Conservation (phyloP, 208 protist genomes). For the Acanthamoeba sp. region DNA sequence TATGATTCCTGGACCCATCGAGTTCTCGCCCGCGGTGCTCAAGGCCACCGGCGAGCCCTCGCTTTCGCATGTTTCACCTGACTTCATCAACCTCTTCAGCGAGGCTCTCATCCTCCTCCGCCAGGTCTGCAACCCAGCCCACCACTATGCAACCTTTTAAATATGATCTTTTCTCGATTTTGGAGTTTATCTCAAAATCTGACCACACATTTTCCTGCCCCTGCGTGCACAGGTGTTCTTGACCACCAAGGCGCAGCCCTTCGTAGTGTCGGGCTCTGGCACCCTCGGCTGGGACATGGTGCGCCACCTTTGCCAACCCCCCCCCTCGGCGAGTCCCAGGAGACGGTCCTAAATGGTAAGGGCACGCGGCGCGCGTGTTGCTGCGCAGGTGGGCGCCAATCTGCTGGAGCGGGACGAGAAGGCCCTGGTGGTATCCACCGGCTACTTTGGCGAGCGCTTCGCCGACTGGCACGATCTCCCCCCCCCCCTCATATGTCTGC, state of each 20-base stretch:
- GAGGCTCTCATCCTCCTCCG: conserved; percentile 59
- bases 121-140: neutral
- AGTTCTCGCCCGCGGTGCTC: conserved; percentile 60
- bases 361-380: neutral
- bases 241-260: conserved; percentile 68
- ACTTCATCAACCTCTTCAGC: conserved; percentile 75
- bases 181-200: neutral
- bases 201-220: too few relatives aligned
- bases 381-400: neutral
- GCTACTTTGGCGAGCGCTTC: conserved; percentile 79
- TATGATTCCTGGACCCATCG: conserved; percentile 79
- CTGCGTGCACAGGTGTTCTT: conserved; percentile 63
- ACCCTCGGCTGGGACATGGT: conserved; percentile 77
- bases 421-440: conserved; percentile 74
- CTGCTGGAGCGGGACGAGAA: conserved; percentile 58
- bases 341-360: neutral
- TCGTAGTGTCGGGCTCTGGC: conserved; percentile 73
- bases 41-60: conserved; percentile 50
- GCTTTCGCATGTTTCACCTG: conserved; percentile 66
- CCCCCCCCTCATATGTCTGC: neutral
- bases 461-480: conserved; percentile 32
- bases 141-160: neutral
- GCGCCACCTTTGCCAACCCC: neutral
- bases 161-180: neutral
- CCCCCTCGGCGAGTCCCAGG: too few relatives aligned